Base-by-base conservation (phyloP, 345 rosid genomes). In the Nasturtium officinale region DNA sequence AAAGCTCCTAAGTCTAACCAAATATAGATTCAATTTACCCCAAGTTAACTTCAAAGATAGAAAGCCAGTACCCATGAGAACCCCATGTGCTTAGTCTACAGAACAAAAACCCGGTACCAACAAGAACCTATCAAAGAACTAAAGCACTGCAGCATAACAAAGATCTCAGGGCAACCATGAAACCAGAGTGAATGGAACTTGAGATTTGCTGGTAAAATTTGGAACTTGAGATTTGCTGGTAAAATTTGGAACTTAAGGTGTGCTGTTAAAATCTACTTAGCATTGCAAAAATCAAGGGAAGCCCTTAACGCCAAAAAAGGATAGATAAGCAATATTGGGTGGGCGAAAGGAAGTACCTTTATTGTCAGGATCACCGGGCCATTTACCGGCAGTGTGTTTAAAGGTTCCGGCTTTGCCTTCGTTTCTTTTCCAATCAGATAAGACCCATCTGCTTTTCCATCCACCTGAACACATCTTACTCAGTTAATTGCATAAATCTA, bases 391-490 rank as follows among this genome's bases (percentile, higher is more conserved):
- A 0, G 97, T 89, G 73, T 90, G 78, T 78, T 90, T 90, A 46
- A 90, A 89, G 30, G 89, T 82, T 1, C 92, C 97, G 0, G 92
- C 97, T 78, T 90, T 89, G 46, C 97, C 97, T 80, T 91, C 93
- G 12, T 80, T 85, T 75, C 90, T 77, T 33, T 91, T 91, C 97
- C 97, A 91, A 65, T 91, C 96, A 12, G 96, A 91, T 47, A 78
- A 77, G 32, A 91, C 96, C 98, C 98, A 94, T 15, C 96, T 81
- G 78, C 87, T 81, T 66, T 87, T 87, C 98, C 98, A 94, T 47
- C 97, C 98, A 82, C 85, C 98, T 94, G 62, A 47, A 48, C 70
- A 56, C 28, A 77, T 56, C 48, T 30, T 2, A 77, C 45, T 12
- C 55, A 26, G 48, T 61, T 25, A 59, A 43, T 25, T 43, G 5